These are phyloP conservation scores for Fraxinus angustifolia DNA, from an alignment of 305 asterid species.

Conservation along the genomic window DNA sequence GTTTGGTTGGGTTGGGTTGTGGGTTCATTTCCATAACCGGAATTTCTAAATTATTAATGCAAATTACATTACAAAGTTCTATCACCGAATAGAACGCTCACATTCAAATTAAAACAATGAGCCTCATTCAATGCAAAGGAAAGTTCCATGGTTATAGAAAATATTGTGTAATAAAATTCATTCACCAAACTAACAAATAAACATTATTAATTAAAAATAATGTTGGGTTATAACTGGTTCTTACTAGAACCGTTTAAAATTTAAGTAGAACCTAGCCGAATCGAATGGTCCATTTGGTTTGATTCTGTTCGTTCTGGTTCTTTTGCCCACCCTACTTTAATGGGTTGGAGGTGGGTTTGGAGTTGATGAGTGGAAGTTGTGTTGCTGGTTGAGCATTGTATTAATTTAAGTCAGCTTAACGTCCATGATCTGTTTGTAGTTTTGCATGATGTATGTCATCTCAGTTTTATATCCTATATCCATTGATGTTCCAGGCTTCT, in stretches of 20 bases:
- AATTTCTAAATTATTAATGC: not conserved
- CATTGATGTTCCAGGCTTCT: constrained; percentile 52
- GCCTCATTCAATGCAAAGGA: not conserved
- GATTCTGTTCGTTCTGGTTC: not conserved
- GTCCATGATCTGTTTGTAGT: not conserved
- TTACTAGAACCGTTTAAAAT: not conserved
- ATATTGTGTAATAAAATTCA: not conserved
- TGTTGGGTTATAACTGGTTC: not conserved
- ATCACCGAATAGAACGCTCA: not conserved
- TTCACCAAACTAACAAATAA: not conserved
- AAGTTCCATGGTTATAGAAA: not conserved
- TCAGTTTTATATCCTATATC: not conserved
- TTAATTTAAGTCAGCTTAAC: not conserved
- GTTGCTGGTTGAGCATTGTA: not conserved
- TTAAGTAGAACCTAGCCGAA: not conserved
- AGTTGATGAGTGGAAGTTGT: not conserved
- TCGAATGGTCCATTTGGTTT: not conserved
- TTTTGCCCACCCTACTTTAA: not conserved
- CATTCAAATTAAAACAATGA: not conserved
- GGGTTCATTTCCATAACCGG: not conserved
- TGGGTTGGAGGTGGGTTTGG: not conserved
- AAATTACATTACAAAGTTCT: not conserved
- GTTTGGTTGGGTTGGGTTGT: not conserved
- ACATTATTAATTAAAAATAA: not conserved
- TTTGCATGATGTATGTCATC: not conserved